Evolutionary conservation across 2,329 filamentous ascomycete species (phyloP), one percentile per base, ranked within the genome.

Genomic region (Cercospora beticola): DNA sequence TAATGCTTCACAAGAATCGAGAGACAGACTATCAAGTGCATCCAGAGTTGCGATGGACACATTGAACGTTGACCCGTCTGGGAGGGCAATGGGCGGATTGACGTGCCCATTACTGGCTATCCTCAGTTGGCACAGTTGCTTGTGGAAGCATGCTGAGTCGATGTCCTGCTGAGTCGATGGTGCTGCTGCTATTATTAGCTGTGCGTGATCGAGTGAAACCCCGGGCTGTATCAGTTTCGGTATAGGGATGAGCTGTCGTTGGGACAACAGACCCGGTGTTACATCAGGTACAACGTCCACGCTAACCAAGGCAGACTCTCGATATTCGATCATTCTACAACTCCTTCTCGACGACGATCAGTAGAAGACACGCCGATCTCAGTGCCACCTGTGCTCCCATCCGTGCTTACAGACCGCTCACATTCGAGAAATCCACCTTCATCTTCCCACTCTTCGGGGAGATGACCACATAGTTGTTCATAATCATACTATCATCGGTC

Each of bases 391-490:
- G 33, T 12, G 10, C 31, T 14, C 31, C 14, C 33, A 7, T 40
- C 4, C 33, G 12, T 40, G 33, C 14, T 5, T 8, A 54, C 21
- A 16, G 16, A 2, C 7, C 56, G 14, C 14, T 62, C 26, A 62
- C 60, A 3, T 33, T 7, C 21, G 40, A 62, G 26, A 62, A 62
- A 12, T 33, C 40, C 36, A 52, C 40, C 40, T 30, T 62, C 36
- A 62, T 46, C 16, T 43, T 16, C 14, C 40, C 40, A 62, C 60
- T 49, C 14, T 69, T 70, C 3, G 76, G 77, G 14, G 72, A 63
- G 4, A 76, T 74, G 12, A 77, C 46, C 62, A 78, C 77, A 60
- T 72, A 74, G 62, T 78, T 77, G 62, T 75, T 71, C 63, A 75
- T 68, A 31, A 74, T 70, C 76, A 77, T 78, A 30, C 69, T 68